phyloP scores from a whole-genome alignment of 2,329 filamentous ascomycete genomes.

The Diatrype stigma region DNA sequence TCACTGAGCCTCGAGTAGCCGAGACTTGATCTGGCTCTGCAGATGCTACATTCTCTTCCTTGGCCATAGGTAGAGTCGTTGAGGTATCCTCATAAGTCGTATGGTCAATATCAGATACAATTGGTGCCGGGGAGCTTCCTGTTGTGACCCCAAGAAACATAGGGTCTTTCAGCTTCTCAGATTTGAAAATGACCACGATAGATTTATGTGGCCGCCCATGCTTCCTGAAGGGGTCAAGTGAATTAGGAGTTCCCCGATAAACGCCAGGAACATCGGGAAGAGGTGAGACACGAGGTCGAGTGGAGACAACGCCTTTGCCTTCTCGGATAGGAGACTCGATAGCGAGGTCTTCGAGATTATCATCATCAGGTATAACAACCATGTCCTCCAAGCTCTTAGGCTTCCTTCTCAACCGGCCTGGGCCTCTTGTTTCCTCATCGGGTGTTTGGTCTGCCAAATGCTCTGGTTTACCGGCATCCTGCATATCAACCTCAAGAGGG shows the following conservation, averaged over 20 bases:
- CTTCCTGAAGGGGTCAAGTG: conserved; percentile 19
- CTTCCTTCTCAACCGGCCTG: background rate
- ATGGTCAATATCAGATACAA: background rate
- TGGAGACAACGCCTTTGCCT: background rate
- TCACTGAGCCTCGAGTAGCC: conserved; percentile 10
- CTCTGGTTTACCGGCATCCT: background rate
- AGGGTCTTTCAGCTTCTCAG: conserved; percentile 21
- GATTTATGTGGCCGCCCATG: conserved; percentile 26
- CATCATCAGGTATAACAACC: background rate
- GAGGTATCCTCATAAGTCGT: background rate
- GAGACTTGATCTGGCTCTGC: conserved; percentile 7
- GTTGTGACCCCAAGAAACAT: conserved; percentile 10
- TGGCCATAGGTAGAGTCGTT: background rate
- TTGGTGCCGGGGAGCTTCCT: background rate
- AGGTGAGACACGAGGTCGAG: background rate
- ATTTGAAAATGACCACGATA: conserved; percentile 25
- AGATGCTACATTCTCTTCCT: conserved; percentile 4
- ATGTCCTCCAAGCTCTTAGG: background rate
- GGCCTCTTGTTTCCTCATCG: background rate
- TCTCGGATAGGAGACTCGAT: background rate
- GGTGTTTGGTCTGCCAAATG: background rate
- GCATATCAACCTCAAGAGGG: background rate
- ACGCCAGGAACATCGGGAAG: conserved; percentile 17
- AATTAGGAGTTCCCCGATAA: conserved; percentile 23
- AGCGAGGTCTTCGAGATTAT: background rate